These are phyloP conservation scores for Termitomyces sp. DNA, from an alignment of 768 basidiomycete genomes.

Conservation along the genomic window DNA sequence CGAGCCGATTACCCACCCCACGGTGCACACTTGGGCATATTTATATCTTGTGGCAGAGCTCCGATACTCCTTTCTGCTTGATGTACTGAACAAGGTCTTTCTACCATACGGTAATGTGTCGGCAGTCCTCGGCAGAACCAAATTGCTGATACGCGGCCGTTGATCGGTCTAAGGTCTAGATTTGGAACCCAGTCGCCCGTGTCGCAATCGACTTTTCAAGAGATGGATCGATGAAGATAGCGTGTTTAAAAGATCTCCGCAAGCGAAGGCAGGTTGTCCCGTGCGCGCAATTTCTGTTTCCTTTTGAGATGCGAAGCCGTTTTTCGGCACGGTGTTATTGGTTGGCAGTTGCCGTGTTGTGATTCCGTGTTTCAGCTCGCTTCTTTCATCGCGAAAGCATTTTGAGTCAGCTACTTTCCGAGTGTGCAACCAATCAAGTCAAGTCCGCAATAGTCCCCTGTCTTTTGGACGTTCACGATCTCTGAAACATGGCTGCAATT, in stretches of 20 bases:
- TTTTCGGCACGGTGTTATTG: background rate
- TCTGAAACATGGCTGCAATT: slow-evolving; percentile 6
- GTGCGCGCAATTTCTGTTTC: background rate
- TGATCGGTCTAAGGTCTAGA: background rate
- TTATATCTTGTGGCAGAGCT: too few relatives aligned
- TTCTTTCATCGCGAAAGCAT: background rate
- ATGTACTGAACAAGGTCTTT: too few relatives aligned
- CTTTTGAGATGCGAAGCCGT: background rate
- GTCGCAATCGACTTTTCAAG: background rate
- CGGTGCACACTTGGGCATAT: background rate
- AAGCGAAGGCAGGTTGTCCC: background rate
- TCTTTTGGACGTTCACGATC: background rate
- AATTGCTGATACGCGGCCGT: background rate
- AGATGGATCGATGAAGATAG: background rate
- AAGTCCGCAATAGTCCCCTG: background rate
- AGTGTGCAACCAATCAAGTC: background rate
- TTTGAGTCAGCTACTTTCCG: background rate
- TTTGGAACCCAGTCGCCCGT: background rate
- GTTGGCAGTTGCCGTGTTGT: slow-evolving; percentile 1
- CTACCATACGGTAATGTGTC: background rate
- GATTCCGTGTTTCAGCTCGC: background rate
- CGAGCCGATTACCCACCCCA: too few relatives aligned
- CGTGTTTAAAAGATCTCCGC: background rate
- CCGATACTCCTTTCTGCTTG: too few relatives aligned
- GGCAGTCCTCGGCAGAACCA: background rate